A percentile compares a stretch with the other conserved stretches of the same genome.
These are phyloP conservation scores for Teratosphaeria zuluensis DNA, from an alignment of 2,329 filamentous ascomycete genomes.

Conservation along the genomic window DNA sequence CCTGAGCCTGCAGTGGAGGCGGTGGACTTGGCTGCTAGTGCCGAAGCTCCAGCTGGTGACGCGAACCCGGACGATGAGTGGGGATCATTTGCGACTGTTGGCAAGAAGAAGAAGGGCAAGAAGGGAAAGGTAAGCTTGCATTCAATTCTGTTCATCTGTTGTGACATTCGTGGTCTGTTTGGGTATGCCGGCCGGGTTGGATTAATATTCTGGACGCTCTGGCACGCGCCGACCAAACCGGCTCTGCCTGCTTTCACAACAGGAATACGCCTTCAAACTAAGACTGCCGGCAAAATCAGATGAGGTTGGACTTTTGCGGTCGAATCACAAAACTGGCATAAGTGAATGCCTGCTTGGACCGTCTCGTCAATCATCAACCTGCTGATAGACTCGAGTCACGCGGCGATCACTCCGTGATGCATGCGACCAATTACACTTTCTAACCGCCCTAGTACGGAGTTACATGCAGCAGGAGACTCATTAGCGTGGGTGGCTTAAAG, in stretches of 20 bases:
- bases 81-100: constrained; percentile 24
- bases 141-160: constrained; percentile 3
- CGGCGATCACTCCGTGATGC: not conserved
- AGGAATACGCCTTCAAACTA: not conserved
- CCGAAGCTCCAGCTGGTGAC: constrained; percentile 13
- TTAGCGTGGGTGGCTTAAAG: constrained; percentile 13
- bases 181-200: not conserved
- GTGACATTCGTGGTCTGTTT: not conserved
- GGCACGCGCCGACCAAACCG: not conserved
- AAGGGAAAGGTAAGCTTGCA: constrained; percentile 24
- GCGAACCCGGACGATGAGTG: constrained; percentile 28
- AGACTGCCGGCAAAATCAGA: not conserved
- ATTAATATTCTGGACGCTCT: not conserved
- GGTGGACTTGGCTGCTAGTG: constrained; percentile 10
- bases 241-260: not conserved
- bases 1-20: constrained; percentile 4
- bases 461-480: not conserved
- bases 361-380: not conserved
- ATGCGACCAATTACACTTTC: not conserved
- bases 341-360: not conserved
- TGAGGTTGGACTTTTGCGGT: too few species aligned
- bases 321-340: too few species aligned
- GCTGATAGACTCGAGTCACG: not conserved
- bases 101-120: constrained; percentile 25
- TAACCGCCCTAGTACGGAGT: not conserved